These are phyloP conservation scores for Stromatinia cepivora DNA, from an alignment of 2,329 filamentous ascomycete genomes.

Conservation along the genomic window DNA sequence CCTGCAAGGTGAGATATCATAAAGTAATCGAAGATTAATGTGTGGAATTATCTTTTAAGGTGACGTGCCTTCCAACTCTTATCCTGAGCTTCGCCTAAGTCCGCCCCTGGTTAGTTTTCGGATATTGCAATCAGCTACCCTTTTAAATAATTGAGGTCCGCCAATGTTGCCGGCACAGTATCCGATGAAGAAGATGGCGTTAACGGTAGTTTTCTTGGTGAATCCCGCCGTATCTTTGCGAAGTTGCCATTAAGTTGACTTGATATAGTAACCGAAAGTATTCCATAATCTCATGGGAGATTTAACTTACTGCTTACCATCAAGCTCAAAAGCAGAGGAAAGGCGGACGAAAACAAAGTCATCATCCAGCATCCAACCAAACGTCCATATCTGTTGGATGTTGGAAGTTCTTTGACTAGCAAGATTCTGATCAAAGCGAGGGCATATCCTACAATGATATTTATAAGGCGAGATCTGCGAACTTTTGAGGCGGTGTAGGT, in stretches of 20 bases:
- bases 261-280: background rate
- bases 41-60: too few relatives aligned
- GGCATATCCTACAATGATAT: conserved; percentile 33
- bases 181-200: conserved; percentile 20
- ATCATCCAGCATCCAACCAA: conserved; percentile 56
- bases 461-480: conserved; percentile 25
- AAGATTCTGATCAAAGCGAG: conserved; percentile 60
- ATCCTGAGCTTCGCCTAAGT: too few relatives aligned
- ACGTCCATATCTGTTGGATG: conserved; percentile 46
- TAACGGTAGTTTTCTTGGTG: conserved; percentile 19
- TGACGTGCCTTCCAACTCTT: too few relatives aligned
- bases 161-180: conserved; percentile 21
- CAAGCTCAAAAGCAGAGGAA: conserved; percentile 43
- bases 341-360: conserved; percentile 58
- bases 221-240: conserved; percentile 12
- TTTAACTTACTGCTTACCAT: conserved; percentile 51
- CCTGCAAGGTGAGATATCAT: too few relatives aligned
- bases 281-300: background rate
- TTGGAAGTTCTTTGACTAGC: conserved; percentile 59
- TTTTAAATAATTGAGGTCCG: conserved; percentile 18
- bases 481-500: conserved; percentile 25
- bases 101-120: too few relatives aligned
- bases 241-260: background rate
- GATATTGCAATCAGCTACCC: too few relatives aligned
- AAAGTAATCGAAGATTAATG: too few relatives aligned